These are phyloP conservation scores for Mortierella sp. DNA, from an alignment of 371 early-diverging fungal species.

Conservation along the genomic window DNA sequence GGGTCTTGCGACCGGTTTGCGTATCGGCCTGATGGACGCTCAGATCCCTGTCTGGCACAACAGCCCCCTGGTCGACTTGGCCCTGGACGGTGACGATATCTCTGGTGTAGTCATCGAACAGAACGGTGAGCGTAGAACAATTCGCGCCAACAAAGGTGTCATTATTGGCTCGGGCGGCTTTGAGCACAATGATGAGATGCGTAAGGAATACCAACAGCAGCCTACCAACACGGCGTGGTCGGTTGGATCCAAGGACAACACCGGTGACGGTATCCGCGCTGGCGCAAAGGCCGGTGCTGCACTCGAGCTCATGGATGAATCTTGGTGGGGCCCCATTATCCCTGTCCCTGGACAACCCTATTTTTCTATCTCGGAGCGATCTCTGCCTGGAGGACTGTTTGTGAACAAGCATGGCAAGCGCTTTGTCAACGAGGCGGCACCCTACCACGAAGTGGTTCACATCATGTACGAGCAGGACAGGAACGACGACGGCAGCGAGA, in stretches of 20 bases:
- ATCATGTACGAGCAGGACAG: slow-evolving; percentile 18
- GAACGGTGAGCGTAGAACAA: slow-evolving; percentile 11
- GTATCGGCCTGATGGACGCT: slow-evolving; percentile 15
- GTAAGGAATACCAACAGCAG: slow-evolving; percentile 16
- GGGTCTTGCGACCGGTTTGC: slow-evolving; percentile 13
- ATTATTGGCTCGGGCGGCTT: slow-evolving; percentile 19
- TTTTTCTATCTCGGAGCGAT: slow-evolving; percentile 17
- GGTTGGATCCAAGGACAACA: slow-evolving; percentile 16
- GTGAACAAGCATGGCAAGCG: slow-evolving; percentile 22
- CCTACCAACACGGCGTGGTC: slow-evolving; percentile 13
- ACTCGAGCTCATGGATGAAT: slow-evolving; percentile 10
- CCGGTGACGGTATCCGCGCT: slow-evolving; percentile 21
- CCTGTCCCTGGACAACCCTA: slow-evolving; percentile 17
- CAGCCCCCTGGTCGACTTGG: slow-evolving; percentile 19
- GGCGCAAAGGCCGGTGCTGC: slow-evolving; percentile 16
- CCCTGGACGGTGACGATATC: slow-evolving; percentile 11
- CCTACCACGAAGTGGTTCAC: slow-evolving; percentile 14
- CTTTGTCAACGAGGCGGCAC: slow-evolving; percentile 16
- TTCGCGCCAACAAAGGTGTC: slow-evolving; percentile 13
- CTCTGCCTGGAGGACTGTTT: slow-evolving; percentile 17
- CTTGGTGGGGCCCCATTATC: slow-evolving; percentile 20
- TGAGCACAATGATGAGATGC: slow-evolving; percentile 21
- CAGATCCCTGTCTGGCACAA: slow-evolving; percentile 14
- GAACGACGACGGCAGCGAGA: slow-evolving; percentile 13
- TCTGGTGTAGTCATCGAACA: slow-evolving; percentile 14